phyloP scores from a whole-genome alignment of 305 asterid species.

The Fraxinus greggii region DNA sequence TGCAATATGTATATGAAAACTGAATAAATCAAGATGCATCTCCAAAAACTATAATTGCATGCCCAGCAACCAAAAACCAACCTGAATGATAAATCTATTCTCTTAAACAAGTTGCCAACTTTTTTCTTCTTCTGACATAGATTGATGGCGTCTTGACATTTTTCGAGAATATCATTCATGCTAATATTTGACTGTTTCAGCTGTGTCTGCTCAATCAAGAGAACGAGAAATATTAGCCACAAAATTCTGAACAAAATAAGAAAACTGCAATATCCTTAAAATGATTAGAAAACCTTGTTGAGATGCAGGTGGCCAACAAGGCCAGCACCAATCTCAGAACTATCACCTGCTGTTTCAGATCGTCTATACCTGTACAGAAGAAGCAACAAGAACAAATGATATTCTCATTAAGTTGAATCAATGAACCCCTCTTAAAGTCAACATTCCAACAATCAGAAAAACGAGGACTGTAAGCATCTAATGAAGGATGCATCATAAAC shows the following conservation, averaged over 20 bases:
- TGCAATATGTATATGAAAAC: conserved; percentile 17
- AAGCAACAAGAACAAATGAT: conserved; percentile 5
- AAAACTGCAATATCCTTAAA: conserved; percentile 15
- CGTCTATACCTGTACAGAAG: conserved; percentile 57
- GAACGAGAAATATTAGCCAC: conserved; percentile 25
- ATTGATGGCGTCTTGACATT: conserved; percentile 61
- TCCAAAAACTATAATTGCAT: conserved; percentile 15
- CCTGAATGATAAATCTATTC: conserved; percentile 64
- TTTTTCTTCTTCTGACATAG: conserved; percentile 65
- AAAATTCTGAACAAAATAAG: conserved; percentile 10
- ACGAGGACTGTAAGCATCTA: background rate
- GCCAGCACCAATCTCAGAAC: conserved; percentile 48
- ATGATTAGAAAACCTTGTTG: conserved; percentile 57
- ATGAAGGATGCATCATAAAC: background rate
- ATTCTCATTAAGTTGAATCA: background rate
- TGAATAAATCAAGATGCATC: conserved; percentile 14
- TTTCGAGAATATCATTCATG: conserved; percentile 55
- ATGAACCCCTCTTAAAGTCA: background rate
- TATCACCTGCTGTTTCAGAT: conserved; percentile 38
- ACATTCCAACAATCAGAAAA: conserved; percentile 11
- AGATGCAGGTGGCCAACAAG: conserved; percentile 93
- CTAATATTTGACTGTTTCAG: conserved; percentile 48
- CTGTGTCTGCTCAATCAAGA: conserved; percentile 47
- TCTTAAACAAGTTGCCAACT: conserved; percentile 58
- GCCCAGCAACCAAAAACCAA: conserved; percentile 37